A percentile compares a stretch with the other conserved stretches of the same genome.
These are phyloP conservation scores for Eucalyptus sideroxylon DNA, from an alignment of 345 rosid species.

Conservation along the genomic window DNA sequence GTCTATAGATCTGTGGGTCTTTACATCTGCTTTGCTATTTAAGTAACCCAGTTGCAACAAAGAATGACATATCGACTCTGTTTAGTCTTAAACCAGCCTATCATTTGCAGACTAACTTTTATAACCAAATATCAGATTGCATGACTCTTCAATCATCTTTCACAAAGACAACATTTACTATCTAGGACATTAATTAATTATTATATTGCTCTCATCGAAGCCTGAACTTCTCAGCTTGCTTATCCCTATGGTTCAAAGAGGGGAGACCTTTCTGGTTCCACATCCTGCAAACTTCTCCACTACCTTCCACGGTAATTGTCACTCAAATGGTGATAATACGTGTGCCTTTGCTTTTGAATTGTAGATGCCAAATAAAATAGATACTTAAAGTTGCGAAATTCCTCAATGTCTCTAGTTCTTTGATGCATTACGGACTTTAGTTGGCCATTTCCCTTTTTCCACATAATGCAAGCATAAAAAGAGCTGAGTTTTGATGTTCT, in stretches of 20 bases:
- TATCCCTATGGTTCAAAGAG: background rate
- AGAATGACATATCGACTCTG: background rate
- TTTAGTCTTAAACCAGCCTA: background rate
- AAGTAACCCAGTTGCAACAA: background rate
- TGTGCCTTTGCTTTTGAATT: background rate
- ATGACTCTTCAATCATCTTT: background rate
- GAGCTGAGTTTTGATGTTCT: background rate
- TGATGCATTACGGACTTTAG: background rate
- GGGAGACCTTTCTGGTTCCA: background rate
- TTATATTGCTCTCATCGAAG: background rate
- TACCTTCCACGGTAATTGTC: background rate
- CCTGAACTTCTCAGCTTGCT: background rate
- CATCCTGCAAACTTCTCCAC: background rate
- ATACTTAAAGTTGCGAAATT: background rate
- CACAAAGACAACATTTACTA: background rate
- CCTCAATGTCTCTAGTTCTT: background rate
- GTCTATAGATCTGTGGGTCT: background rate
- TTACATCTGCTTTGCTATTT: background rate
- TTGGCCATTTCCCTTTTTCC: background rate
- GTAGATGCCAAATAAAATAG: background rate
- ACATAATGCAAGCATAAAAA: background rate
- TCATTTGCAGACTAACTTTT: background rate
- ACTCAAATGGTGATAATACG: background rate
- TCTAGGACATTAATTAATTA: background rate
- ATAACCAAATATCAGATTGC: background rate